Evolutionary conservation across 1,284 basidiomycete genomes (phyloP).

Genomic region (Golubevia sp.): DNA sequence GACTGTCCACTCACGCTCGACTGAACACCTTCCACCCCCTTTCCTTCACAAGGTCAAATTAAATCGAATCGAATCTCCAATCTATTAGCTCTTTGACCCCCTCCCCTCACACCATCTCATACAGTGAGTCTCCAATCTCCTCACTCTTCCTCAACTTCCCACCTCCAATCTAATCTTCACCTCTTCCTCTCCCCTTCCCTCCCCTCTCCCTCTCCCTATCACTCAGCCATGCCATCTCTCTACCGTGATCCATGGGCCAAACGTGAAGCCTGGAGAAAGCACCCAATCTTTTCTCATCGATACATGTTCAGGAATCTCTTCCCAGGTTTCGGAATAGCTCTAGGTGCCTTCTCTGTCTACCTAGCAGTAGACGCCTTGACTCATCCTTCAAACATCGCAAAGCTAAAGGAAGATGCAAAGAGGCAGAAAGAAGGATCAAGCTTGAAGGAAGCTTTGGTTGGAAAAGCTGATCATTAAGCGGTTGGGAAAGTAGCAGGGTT

Average conservation of each 20-base stretch:
- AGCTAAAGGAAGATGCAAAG: conserved; percentile 50
- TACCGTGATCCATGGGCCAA: conserved; percentile 59
- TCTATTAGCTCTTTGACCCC: too few species aligned
- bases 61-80: too few species aligned
- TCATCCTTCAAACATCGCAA: conserved; percentile 50
- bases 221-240: conserved; percentile 31
- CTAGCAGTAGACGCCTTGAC: conserved; percentile 34
- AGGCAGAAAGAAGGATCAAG: conserved; percentile 21
- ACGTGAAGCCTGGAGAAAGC: conserved; percentile 60
- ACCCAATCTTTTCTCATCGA: conserved; percentile 55
- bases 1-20: too few species aligned
- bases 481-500: too few species aligned
- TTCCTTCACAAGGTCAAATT: too few species aligned
- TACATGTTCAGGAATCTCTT: conserved; percentile 53
- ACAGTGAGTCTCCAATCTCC: too few species aligned
- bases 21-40: too few species aligned
- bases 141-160: background rate
- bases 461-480: too few species aligned
- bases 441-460: too few species aligned
- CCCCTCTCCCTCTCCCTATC: background rate
- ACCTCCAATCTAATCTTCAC: background rate
- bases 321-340: conserved; percentile 52
- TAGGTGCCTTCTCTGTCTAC: conserved; percentile 47
- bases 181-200: background rate
- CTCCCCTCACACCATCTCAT: too few species aligned